Evolutionary conservation across 495 filamentous ascomycete genomes (phyloP), one percentile per base, ranked within the genome.

Genomic region (Saxispiralis lemnorum): DNA sequence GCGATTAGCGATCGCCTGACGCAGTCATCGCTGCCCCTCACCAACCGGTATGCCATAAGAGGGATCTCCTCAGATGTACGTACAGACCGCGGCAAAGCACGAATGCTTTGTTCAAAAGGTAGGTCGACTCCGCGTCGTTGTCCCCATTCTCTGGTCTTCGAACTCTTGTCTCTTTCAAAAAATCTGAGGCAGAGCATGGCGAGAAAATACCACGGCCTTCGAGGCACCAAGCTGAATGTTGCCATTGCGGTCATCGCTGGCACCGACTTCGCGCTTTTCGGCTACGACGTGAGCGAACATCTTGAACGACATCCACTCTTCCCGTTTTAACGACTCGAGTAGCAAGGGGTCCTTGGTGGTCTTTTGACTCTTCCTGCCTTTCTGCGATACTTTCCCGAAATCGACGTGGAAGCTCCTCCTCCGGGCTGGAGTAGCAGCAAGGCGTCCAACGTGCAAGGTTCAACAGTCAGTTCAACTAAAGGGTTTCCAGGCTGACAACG

Each of bases 241-340:
- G 77, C 75, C 41, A 75, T 84, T 43, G 75, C 74, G 33, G 51
- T 76, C 9, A 67, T 83, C 39, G 79, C 78, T 37, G 78, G 78
- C 50, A 70, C 76, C 51, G 78, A 82, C 57, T 84, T 84, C 52
- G 57, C 53, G 1, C 44, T 60, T 5, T 60, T 60, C 31, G 57
- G 57, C 16, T 60, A 60, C 50, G 57, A 49, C 46, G 31, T 44
- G 42, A n/a, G n/a, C n/a, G 42, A 15, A 9, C 7, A 20, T 40
- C 38, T 9, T 9, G 7, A 15, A 17, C 15, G 15, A 20, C 16
- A 6, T 10, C 10, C 28, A 15, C 14, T 40, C 15, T 33, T n/a
- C 7, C n/a, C 31, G n/a, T 33, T 43, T 1, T 48, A 48, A 34
- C 39, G 20, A 46, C 30, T 3, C 17, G 13, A 9, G 4, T n/a